Conservation (phyloP, 2,329 filamentous ascomycete genomes). For the Trichoderma breve region DNA sequence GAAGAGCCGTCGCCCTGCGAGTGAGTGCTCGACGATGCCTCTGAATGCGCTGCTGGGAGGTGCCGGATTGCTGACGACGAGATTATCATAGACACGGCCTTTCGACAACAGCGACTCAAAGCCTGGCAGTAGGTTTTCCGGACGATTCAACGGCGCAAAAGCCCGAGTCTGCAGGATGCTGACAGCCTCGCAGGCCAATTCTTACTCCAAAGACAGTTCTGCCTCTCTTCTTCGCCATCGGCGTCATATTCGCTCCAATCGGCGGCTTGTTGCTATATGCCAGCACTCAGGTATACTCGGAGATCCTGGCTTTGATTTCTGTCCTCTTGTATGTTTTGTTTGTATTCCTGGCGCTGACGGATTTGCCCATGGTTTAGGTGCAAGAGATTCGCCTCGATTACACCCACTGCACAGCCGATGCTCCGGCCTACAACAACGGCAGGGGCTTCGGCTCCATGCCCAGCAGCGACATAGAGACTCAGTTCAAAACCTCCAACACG, state of each 20-base stretch:
- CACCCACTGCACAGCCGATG: constrained; percentile 66
- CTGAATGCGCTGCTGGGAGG: background rate
- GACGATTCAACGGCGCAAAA: background rate
- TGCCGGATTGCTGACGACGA: background rate
- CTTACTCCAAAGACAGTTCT: constrained; percentile 91
- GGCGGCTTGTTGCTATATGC: constrained; percentile 84
- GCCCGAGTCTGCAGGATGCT: constrained; percentile 31
- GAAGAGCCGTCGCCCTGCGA: constrained; percentile 89
- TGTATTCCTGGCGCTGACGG: constrained; percentile 17
- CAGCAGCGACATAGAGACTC: constrained; percentile 55
- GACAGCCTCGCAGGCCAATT: constrained; percentile 67
- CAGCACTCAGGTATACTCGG: constrained; percentile 65
- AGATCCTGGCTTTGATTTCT: background rate
- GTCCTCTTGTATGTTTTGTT: background rate
- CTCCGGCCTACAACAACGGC: constrained; percentile 41
- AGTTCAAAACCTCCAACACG: constrained; percentile 63
- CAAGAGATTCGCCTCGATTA: constrained; percentile 93
- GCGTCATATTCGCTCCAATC: constrained; percentile 89
- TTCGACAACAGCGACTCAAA: constrained; percentile 93
- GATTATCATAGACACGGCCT: constrained; percentile 74
- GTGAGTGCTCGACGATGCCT: constrained; percentile 53
- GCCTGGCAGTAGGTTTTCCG: constrained; percentile 83
- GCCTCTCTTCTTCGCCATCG: constrained; percentile 86
- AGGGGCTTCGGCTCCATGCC: constrained; percentile 52
- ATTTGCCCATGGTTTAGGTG: constrained; percentile 53